Base-by-base conservation (phyloP, 345 rosid genomes). In the Melastoma malabathricum region DNA sequence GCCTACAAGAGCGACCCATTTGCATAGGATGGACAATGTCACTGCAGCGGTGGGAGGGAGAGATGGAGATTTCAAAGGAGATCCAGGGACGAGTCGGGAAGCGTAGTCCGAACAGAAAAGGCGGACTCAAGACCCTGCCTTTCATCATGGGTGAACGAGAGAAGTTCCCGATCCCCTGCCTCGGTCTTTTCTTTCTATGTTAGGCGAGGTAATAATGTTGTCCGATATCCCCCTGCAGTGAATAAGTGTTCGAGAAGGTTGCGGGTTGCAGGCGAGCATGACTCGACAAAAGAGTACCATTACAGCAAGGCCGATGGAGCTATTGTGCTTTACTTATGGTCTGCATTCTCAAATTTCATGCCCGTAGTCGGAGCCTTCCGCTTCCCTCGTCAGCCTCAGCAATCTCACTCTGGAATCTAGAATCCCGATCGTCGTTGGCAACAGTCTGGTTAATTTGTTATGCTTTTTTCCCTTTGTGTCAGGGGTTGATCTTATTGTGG, bases 161-260 rank as follows among this genome's bases (percentile, higher is more conserved):
- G 38, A 31, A 31, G 10, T 31, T 31, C 38, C 4, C 38, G 3
- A 31, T 31, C 38, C 38, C 25, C 25, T 22, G 38, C 10, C 10
- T 31, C 7, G 38, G 38, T 31, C 7, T 31, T 31, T 31, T 9
- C 3, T 31, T 31, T 31, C 4, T 3, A 31, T 31, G 7, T 31
- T 7, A 1, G 7, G 3, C 10, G 38, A 31, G 38, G 38, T 31
- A 31, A 5, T 5, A 22, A 22, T 5, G 7, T 31, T 31, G 38
- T 31, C 38, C 10, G 7, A 31, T 22, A 22, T 31, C 38, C 1
- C 38, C 10, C 10, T 31, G 38, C 77, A 79, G 85, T 77, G 52
- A 79, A 79, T 51, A 81, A 79, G 18, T 72, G 20, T 73, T 73
- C 55, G 81, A 75, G 63, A 79, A 68, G 66, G 75, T 73, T 27